These are phyloP conservation scores for Chaetomiaceae sp. DNA, from an alignment of 2,329 filamentous ascomycete species.

Conservation along the genomic window DNA sequence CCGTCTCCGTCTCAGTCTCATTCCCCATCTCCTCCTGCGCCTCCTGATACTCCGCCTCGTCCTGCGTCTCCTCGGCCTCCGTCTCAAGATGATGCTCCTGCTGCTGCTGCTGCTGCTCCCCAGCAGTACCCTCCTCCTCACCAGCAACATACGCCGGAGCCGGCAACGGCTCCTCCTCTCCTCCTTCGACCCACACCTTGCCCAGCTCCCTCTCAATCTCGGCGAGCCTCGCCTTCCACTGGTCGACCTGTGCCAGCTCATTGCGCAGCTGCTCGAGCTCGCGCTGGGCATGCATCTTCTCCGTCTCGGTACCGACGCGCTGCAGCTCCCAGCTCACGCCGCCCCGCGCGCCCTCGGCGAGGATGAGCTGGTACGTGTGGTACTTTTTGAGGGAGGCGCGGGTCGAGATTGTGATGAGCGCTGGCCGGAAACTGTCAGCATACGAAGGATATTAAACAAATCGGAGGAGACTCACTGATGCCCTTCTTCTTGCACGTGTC, in stretches of 20 bases:
- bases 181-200: conserved; percentile 55
- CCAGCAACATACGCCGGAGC: neutral
- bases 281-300: conserved; percentile 90
- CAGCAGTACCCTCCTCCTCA: neutral
- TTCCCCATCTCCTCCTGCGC: conserved; percentile 15
- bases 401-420: conserved; percentile 92
- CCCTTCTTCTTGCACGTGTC: conserved; percentile 89
- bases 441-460: conserved; percentile 19
- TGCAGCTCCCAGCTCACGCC: conserved; percentile 82
- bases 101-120: neutral
- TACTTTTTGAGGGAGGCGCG: conserved; percentile 93
- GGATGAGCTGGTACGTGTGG: conserved; percentile 83
- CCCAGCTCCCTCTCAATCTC: conserved; percentile 81
- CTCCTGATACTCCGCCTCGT: conserved; percentile 23
- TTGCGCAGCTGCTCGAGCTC: conserved; percentile 82
- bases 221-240: conserved; percentile 71
- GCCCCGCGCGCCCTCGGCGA: conserved; percentile 76
- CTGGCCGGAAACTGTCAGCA: conserved; percentile 36
- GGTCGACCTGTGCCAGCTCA: conserved; percentile 72
- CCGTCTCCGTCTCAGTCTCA: conserved; percentile 18
- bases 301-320: conserved; percentile 85
- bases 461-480: conserved; percentile 64
- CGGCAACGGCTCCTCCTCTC: conserved; percentile 32
- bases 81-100: neutral
- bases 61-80: conserved; percentile 17